Percentiles rank a stretch among this genome's conserved stretches.
phyloP scores from a whole-genome alignment of 2,329 filamentous ascomycete genomes.

The Ophiostoma populinum region DNA sequence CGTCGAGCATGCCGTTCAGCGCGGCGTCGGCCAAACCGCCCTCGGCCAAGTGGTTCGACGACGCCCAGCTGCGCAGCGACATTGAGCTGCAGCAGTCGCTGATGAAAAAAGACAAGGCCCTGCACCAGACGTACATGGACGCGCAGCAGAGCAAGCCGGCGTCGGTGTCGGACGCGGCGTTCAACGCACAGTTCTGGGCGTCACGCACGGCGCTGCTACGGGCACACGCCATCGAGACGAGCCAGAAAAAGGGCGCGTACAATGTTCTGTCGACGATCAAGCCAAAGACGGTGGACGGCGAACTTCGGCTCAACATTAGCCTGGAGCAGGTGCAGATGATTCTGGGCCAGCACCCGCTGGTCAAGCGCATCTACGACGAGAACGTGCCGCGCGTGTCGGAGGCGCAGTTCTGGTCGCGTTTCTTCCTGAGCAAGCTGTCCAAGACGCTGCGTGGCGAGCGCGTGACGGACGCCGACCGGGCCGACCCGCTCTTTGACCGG shows the following conservation, averaged over 20 bases:
- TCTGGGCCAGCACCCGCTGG: slow-evolving; percentile 79
- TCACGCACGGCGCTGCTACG: slow-evolving; percentile 71
- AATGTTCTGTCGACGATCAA: slow-evolving; percentile 88
- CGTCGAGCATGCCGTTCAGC: slow-evolving; percentile 61
- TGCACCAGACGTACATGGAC: slow-evolving; percentile 78
- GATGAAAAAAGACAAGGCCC: slow-evolving; percentile 57
- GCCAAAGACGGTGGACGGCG: slow-evolving; percentile 55
- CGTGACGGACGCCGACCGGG: slow-evolving; percentile 57
- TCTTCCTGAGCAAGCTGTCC: slow-evolving; percentile 79
- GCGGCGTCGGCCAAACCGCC: slow-evolving; percentile 40
- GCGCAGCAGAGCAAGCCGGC: slow-evolving; percentile 70
- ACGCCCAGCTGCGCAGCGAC: slow-evolving; percentile 59
- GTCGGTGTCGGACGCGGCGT: slow-evolving; percentile 60
- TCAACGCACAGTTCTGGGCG: slow-evolving; percentile 90
- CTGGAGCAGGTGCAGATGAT: slow-evolving; percentile 88
- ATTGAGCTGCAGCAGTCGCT: slow-evolving; percentile 75
- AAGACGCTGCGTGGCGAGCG: slow-evolving; percentile 87
- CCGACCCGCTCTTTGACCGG: slow-evolving; percentile 64
- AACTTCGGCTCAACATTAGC: slow-evolving; percentile 59
- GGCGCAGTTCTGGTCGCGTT: slow-evolving; percentile 77
- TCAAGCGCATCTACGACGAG: slow-evolving; percentile 83
- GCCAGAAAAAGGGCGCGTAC: slow-evolving; percentile 76
- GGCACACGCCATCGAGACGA: slow-evolving; percentile 75
- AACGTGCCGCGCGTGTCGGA: slow-evolving; percentile 71
- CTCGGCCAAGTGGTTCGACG: slow-evolving; percentile 58